These are phyloP conservation scores for Scheffersomyces parashehatae DNA, from an alignment of 1,139 yeast genomes.

Conservation along the genomic window DNA sequence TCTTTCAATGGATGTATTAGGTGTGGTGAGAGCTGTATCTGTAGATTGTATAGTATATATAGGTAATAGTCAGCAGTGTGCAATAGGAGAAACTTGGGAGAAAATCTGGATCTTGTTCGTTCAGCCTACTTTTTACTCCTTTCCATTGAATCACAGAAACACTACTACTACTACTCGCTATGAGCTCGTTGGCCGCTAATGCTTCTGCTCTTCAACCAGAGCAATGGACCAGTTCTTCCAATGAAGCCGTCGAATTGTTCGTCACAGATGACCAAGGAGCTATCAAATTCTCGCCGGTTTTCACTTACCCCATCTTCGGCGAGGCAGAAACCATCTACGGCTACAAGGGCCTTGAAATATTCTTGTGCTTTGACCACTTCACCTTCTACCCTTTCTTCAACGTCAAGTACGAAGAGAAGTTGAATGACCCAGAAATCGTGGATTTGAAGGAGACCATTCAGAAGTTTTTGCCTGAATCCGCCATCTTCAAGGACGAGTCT, in stretches of 20 bases:
- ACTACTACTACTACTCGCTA: too few relatives aligned
- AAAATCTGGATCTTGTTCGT: too few relatives aligned
- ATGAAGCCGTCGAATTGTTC: constrained; percentile 15
- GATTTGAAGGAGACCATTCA: constrained; percentile 54
- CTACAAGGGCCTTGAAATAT: constrained; percentile 61
- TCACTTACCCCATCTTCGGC: constrained; percentile 92
- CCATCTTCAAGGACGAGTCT: constrained; percentile 61
- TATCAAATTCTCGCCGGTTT: constrained; percentile 62
- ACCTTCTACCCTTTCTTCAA: constrained; percentile 52
- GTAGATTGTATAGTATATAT: too few relatives aligned
- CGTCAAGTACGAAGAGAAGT: constrained; percentile 54
- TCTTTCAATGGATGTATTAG: too few relatives aligned
- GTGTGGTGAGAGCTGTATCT: too few relatives aligned
- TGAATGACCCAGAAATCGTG: constrained; percentile 50
- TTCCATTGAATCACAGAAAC: too few relatives aligned
- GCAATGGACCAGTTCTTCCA: constrained; percentile 17
- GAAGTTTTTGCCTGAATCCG: constrained; percentile 61
- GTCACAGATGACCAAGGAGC: constrained; percentile 58
- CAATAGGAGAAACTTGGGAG: too few relatives aligned
- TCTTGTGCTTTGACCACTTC: constrained; percentile 47
- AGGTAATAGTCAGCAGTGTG: too few relatives aligned
- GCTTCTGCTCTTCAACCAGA: constrained; percentile 17
- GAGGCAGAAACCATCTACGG: constrained; percentile 90
- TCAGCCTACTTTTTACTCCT: too few relatives aligned
- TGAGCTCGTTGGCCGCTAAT: neutral